A percentile compares a stretch with the other conserved stretches of the same genome.
Conservation (phyloP, 306 rosid species). For the Quercus dentata region DNA sequence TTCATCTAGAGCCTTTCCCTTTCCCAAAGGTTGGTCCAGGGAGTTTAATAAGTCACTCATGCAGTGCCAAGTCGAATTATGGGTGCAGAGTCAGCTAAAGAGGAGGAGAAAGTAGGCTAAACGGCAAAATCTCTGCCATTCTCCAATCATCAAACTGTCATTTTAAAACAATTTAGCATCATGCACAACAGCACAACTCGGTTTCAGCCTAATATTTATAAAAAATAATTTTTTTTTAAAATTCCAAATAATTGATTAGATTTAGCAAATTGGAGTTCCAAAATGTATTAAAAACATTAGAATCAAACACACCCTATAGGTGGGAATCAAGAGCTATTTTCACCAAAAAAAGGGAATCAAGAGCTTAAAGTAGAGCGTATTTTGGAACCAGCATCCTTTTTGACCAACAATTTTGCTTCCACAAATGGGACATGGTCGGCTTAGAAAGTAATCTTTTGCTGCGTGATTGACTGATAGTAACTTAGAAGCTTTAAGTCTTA, state of each 20-base stretch:
- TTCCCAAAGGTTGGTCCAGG: too few relatives aligned
- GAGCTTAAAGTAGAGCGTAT: not conserved
- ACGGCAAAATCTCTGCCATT: too few relatives aligned
- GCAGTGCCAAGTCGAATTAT: too few relatives aligned
- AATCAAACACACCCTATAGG: not conserved
- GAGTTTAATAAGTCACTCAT: too few relatives aligned
- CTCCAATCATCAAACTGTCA: too few relatives aligned
- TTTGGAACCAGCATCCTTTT: slow-evolving; percentile 20
- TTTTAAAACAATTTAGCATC: too few relatives aligned
- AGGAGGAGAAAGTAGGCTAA: too few relatives aligned
- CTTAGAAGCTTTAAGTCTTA: not conserved
- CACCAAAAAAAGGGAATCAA: not conserved
- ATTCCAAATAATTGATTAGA: not conserved
- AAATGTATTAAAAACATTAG: not conserved
- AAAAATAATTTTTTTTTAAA: too few relatives aligned
- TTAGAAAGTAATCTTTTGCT: slow-evolving; percentile 25
- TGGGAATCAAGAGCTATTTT: not conserved
- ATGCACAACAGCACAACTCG: too few relatives aligned
- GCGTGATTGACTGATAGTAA: slow-evolving; percentile 20
- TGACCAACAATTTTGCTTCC: slow-evolving; percentile 32
- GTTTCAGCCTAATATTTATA: not conserved
- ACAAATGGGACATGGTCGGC: slow-evolving; percentile 18
- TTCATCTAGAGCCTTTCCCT: too few relatives aligned
- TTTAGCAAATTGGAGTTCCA: not conserved
- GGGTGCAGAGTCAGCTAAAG: too few relatives aligned